Percentiles rank a stretch among this genome's conserved stretches.
phyloP scores from a whole-genome alignment of 2,329 filamentous ascomycete genomes.

The Colletotrichum spinosum region DNA sequence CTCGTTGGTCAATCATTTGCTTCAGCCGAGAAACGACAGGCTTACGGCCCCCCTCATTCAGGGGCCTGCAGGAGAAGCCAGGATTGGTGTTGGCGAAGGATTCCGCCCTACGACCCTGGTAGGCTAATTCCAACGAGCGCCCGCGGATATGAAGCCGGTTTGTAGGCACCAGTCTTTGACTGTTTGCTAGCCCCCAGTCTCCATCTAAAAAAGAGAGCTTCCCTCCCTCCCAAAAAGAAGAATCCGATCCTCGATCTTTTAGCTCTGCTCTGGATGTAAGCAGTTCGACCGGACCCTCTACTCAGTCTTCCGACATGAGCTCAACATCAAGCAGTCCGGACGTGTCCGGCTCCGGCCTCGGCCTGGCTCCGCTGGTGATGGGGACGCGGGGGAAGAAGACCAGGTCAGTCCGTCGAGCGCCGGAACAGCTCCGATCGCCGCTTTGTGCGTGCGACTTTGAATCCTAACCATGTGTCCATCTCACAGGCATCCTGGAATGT shows the following conservation, averaged over 20 bases:
- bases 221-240: too few relatives aligned
- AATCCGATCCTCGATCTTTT: too few relatives aligned
- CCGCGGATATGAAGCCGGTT: too few relatives aligned
- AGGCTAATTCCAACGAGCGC: not conserved
- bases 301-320: not conserved
- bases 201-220: too few relatives aligned
- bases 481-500: conserved; percentile 15
- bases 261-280: too few relatives aligned
- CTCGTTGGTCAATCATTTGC: too few relatives aligned
- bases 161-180: conserved; percentile 2
- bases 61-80: too few relatives aligned
- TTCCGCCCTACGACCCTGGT: conserved; percentile 28
- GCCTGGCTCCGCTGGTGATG: conserved; percentile 12
- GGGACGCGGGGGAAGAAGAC: conserved; percentile 15
- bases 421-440: not conserved
- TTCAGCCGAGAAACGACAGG: too few relatives aligned
- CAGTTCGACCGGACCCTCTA: too few relatives aligned
- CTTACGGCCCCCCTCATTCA: too few relatives aligned
- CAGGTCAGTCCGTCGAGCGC: conserved; percentile 3
- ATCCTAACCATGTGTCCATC: not conserved
- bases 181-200: too few relatives aligned
- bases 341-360: not conserved
- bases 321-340: conserved; percentile 4
- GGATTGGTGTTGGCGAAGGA: not conserved
- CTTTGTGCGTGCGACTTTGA: not conserved